A percentile compares a stretch with the other conserved stretches of the same genome.
These are phyloP conservation scores for Cenchrus purpureus DNA, from an alignment of 176 grass and related monocot genomes.

Conservation along the genomic window DNA sequence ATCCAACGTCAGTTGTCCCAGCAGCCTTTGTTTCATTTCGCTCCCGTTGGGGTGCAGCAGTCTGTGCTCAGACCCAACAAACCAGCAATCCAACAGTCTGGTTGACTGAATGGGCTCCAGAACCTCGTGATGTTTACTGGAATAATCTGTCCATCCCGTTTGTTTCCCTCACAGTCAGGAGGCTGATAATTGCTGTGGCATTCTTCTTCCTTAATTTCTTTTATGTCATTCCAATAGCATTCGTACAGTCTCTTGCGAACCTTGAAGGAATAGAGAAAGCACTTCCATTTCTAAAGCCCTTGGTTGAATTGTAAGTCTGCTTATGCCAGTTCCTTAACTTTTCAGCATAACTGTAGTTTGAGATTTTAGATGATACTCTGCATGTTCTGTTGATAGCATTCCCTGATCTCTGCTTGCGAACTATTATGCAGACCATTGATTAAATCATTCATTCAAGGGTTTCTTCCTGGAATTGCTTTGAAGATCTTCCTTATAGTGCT, in stretches of 20 bases:
- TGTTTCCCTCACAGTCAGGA: constrained; percentile 74
- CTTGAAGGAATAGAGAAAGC: constrained; percentile 86
- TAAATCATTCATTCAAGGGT: constrained; percentile 98
- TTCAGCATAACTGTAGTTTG: constrained; percentile 7
- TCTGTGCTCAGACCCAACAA: constrained; percentile 99
- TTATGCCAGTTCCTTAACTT: constrained; percentile 22
- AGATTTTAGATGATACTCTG: constrained; percentile 1
- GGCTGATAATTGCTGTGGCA: constrained; percentile 75
- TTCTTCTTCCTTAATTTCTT: constrained; percentile 99
- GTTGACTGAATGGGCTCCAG: constrained; percentile 96
- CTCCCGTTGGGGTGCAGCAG: constrained; percentile 86
- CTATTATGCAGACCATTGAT: constrained; percentile 51
- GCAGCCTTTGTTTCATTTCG: constrained; percentile 95
- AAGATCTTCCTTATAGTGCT: constrained; percentile 97
- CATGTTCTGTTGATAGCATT: constrained; percentile 25
- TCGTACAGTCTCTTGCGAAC: constrained; percentile 90
- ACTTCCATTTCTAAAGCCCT: constrained; percentile 76
- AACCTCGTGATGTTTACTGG: constrained; percentile 98
- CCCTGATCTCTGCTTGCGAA: constrained; percentile 39
- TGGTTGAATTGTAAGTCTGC: constrained; percentile 78
- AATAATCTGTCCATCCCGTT: constrained; percentile 92
- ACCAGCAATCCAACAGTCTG: constrained; percentile 86
- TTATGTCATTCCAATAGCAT: constrained; percentile 73
- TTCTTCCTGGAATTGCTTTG: constrained; percentile 91
- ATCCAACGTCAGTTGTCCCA: constrained; percentile 77